Conservation (phyloP, 192 early-diverging fungal genomes). For the Rhizophagus sp. region DNA sequence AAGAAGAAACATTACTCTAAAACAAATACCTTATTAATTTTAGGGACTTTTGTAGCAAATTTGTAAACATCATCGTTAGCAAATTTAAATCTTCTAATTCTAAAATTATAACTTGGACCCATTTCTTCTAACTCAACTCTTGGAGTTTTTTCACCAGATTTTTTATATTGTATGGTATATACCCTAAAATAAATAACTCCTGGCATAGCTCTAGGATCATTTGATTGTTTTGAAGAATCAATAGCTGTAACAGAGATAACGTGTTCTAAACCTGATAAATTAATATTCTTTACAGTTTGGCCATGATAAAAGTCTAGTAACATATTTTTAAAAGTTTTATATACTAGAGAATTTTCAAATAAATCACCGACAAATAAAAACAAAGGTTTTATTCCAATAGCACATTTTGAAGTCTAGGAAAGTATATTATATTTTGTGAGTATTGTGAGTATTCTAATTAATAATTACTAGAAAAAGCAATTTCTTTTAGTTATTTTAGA, state of each 20-base stretch:
- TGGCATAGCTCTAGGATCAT: constrained; percentile 47
- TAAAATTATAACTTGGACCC: constrained; percentile 88
- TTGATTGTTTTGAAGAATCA: constrained; percentile 32
- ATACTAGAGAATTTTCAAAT: constrained; percentile 71
- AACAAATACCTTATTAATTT: constrained; percentile 74
- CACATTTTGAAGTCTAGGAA: constrained; percentile 58
- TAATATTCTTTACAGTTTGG: constrained; percentile 70
- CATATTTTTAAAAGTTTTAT: constrained; percentile 78
- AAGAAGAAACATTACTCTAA: neutral
- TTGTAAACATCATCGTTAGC: constrained; percentile 85
- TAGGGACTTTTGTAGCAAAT: constrained; percentile 79
- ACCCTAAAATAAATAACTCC: constrained; percentile 76
- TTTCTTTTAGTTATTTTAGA: neutral
- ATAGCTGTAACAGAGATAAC: constrained; percentile 81
- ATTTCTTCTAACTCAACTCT: constrained; percentile 91
- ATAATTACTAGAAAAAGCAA: neutral
- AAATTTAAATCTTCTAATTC: constrained; percentile 68
- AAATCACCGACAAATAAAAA: constrained; percentile 90
- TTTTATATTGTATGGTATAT: constrained; percentile 84
- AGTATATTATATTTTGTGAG: neutral
- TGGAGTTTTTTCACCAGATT: constrained; percentile 82
- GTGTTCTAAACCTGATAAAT: constrained; percentile 87
- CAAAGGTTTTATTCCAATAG: constrained; percentile 85
- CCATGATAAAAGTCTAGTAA: constrained; percentile 91
- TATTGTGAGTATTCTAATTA: neutral